phyloP scores from a whole-genome alignment of 2,329 filamentous ascomycete species.

The Exophiala phaeomuriformis region DNA sequence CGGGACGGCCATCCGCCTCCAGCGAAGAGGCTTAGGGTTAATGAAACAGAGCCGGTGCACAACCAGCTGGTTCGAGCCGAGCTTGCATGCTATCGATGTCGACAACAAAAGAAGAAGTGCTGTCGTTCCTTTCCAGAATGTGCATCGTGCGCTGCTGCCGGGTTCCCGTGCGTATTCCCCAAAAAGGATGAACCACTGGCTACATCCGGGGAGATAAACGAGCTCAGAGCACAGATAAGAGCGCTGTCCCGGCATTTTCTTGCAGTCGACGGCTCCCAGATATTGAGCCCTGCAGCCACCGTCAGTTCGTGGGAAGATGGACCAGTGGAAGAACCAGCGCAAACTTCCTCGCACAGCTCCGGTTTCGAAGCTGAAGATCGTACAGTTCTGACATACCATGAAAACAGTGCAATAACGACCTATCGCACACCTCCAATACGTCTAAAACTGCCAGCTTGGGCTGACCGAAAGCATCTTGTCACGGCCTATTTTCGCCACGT shows the following conservation, averaged over 20 bases:
- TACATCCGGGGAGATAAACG: background rate
- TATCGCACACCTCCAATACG: too few relatives aligned
- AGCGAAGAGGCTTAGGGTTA: background rate
- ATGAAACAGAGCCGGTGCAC: background rate
- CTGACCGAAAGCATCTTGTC: background rate
- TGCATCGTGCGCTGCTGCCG: background rate
- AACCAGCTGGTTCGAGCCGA: background rate
- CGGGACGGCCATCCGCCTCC: background rate
- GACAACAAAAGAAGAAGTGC: background rate
- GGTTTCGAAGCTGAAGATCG: too few relatives aligned
- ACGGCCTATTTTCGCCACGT: background rate
- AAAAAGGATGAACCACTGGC: background rate
- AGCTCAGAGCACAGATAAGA: background rate
- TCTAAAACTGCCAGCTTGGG: background rate
- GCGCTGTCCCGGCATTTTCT: background rate
- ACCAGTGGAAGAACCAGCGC: too few relatives aligned
- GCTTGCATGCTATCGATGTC: background rate
- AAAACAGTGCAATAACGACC: too few relatives aligned
- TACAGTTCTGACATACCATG: too few relatives aligned
- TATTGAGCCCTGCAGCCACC: background rate
- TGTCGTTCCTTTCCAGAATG: background rate
- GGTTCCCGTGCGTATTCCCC: background rate
- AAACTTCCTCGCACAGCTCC: too few relatives aligned
- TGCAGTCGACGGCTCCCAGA: background rate
- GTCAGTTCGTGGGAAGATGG: background rate